These are phyloP conservation scores for Cryptococcus sp. DNA, from an alignment of 1,284 basidiomycete species.

Conservation along the genomic window DNA sequence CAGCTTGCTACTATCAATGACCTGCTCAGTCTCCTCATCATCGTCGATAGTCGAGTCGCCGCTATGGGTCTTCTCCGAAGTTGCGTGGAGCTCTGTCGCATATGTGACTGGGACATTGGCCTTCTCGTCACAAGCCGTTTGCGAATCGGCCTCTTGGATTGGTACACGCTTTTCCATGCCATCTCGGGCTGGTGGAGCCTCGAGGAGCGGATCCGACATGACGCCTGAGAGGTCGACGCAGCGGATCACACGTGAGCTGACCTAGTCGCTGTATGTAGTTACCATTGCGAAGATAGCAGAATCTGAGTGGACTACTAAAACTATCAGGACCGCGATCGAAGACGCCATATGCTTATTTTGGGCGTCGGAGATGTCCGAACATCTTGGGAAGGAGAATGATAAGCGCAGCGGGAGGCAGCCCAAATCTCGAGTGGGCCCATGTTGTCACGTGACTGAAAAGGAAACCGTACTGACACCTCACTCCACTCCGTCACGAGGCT, in stretches of 20 bases:
- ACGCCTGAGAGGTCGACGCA: neutral
- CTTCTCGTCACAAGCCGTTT: neutral
- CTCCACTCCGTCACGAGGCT: no score
- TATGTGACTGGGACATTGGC: neutral
- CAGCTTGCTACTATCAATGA: constrained; percentile 15
- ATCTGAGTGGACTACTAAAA: neutral
- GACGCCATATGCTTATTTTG: neutral
- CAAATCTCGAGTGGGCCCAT: no score
- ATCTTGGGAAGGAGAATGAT: neutral
- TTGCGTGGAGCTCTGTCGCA: neutral
- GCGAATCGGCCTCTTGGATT: no score
- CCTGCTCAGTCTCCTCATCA: neutral
- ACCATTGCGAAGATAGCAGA: neutral
- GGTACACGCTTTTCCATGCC: no score
- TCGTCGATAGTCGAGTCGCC: neutral
- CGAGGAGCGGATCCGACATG: neutral
- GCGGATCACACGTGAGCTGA: neutral
- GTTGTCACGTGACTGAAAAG: no score
- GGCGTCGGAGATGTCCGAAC: neutral
- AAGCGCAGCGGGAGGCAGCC: no score
- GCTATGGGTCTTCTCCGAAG: neutral
- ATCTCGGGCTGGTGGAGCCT: neutral
- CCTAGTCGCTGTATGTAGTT: neutral
- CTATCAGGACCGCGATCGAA: neutral
- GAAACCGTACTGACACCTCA: no score